phyloP scores from a whole-genome alignment of 331 rosid species.

The Arachis monticola region DNA sequence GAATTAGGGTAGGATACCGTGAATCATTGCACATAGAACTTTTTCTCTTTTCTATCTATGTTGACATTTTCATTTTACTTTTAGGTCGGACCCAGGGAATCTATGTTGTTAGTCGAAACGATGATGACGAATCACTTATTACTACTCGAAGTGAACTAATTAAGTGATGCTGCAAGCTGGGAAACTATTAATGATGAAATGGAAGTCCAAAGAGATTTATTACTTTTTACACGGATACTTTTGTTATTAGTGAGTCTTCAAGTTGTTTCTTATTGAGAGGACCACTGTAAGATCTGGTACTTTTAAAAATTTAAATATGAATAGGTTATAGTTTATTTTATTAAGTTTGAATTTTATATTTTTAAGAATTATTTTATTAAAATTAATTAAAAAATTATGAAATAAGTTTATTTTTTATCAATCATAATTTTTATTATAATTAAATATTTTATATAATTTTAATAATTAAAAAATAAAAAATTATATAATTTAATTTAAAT shows the following conservation, averaged over 20 bases:
- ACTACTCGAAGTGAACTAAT: conserved; percentile 77
- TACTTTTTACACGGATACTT: conserved; percentile 38
- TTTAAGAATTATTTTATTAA: too few relatives aligned
- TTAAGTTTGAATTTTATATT: too few relatives aligned
- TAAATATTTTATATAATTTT: too few relatives aligned
- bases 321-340: too few relatives aligned
- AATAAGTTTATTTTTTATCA: too few relatives aligned
- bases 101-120: conserved; percentile 97
- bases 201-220: conserved; percentile 73
- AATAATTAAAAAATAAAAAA: too few relatives aligned
- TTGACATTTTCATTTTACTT: conserved; percentile 31
- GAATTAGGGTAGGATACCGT: conserved; percentile 18
- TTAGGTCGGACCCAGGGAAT: conserved; percentile 99
- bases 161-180: conserved; percentile 98
- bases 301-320: too few relatives aligned
- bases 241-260: conserved; percentile 33
- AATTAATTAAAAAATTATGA: too few relatives aligned
- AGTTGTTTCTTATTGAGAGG: conserved; percentile 29
- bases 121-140: conserved; percentile 80
- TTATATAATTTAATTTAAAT: too few relatives aligned
- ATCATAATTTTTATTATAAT: too few relatives aligned
- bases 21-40: conserved; percentile 15
- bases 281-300: background rate
- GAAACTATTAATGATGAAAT: conserved; percentile 87
- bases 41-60: conserved; percentile 31